Evolutionary conservation across 306 rosid species (phyloP), one percentile per base, ranked within the genome.

Genomic region (Trichosanthes truncata): DNA sequence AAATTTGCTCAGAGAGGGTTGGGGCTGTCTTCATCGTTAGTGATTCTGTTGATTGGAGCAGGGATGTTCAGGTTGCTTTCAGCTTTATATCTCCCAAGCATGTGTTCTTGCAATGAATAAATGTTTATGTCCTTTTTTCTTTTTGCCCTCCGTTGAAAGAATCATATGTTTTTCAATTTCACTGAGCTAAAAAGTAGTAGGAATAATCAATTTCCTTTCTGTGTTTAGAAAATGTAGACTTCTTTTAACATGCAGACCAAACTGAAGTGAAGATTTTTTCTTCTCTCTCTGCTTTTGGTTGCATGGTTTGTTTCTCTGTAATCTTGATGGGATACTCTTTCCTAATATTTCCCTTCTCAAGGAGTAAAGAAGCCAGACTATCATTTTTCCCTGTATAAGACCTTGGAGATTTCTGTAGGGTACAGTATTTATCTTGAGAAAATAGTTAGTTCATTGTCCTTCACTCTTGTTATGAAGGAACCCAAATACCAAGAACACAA

Each of bases 1-100:
- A 80, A 79, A 88, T 90, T 76, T 77, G 62, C 80, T 87, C 91
- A 6, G 78, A 92, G 85, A 89, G 94, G 85, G 97, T 92, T 85
- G 85, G 80, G 76, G 98, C 97, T 9, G 93, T 85, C 29, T 94
- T 94, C 81, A 9, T 94, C 35, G 89, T 94, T 63, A 94, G 98
- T 65, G 97, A 94, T 80, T 87, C 98, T 83, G 92, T 91, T 80
- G 97, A 92, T 82, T 94, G 98, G 98, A 89, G 98, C 91, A 88
- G 97, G 81, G 98, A 94, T 84, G 84, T 92, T 77, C 98, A 94
- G 95, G 98, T 89, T 53, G 35, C 56, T 49, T 67, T 66, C 35
- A 75, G 81, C 51, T 52, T 78, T 60, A 25, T 25, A n/a, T 45
- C 74, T 65, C 45, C 7, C 59, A 21, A 3, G 13, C 38, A 61